Percentiles rank a stretch among this genome's conserved stretches.
These are phyloP conservation scores for Saksenaea oblongispora DNA, from an alignment of 371 early-diverging fungal genomes.

Conservation along the genomic window DNA sequence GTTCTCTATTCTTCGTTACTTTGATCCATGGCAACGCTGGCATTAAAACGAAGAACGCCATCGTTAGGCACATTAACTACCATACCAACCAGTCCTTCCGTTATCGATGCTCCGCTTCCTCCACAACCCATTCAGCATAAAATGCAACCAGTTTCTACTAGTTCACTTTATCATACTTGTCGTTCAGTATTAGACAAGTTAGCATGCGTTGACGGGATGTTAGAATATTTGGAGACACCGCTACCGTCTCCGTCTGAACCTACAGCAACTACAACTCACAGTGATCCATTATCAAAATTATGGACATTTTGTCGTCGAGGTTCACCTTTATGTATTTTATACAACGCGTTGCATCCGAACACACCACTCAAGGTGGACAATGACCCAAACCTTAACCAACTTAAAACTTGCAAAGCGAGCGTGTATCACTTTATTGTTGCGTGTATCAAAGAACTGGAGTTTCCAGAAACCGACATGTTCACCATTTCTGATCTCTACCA, in stretches of 20 bases:
- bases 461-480: conserved; percentile 82
- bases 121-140: conserved; percentile 17
- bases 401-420: conserved; percentile 81
- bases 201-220: conserved; percentile 60
- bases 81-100: conserved; percentile 8
- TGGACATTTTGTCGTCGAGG: conserved; percentile 92
- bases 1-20: conserved; percentile 8
- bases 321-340: conserved; percentile 80
- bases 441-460: conserved; percentile 65
- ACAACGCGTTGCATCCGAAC: conserved; percentile 74
- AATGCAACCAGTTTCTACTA: conserved; percentile 23
- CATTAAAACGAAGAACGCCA: conserved; percentile 39
- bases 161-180: conserved; percentile 70
- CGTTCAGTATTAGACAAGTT: conserved; percentile 62
- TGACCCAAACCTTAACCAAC: conserved; percentile 62
- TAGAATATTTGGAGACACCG: conserved; percentile 47
- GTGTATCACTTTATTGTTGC: conserved; percentile 82
- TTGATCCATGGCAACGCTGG: conserved; percentile 31
- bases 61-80: conserved; percentile 30
- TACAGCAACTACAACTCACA: conserved; percentile 33
- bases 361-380: conserved; percentile 56
- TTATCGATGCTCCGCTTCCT: conserved; percentile 28
- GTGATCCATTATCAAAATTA: conserved; percentile 84
- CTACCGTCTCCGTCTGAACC: conserved; percentile 11
- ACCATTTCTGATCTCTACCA: conserved; percentile 87